Percentiles rank a stretch among this genome's conserved stretches.
These are phyloP conservation scores for Syncephalastrum contaminatum DNA, from an alignment of 371 early-diverging fungal species.

Conservation along the genomic window DNA sequence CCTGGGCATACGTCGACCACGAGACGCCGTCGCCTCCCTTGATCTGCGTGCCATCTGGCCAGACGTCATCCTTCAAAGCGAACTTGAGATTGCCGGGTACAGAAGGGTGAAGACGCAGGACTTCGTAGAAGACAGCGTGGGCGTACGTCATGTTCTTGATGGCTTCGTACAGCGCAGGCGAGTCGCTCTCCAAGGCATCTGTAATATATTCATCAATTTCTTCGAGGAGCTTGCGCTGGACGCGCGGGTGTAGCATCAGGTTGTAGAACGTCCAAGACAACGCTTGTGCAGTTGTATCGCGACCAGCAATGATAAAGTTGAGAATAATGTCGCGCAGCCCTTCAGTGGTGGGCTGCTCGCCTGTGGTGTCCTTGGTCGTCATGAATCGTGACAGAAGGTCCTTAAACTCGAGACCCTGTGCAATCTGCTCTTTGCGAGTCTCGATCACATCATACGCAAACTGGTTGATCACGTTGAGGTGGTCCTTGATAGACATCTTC, in stretches of 20 bases:
- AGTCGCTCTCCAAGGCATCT: conserved; percentile 21
- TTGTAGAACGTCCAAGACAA: conserved; percentile 71
- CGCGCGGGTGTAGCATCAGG: conserved; percentile 52
- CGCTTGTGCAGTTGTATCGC: conserved; percentile 75
- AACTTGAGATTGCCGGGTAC: conserved; percentile 69
- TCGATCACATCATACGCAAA: conserved; percentile 51
- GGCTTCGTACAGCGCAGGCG: conserved; percentile 38
- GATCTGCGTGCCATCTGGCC: conserved; percentile 68
- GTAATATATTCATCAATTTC: conserved; percentile 49
- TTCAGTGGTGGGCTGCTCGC: conserved; percentile 45
- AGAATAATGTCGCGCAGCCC: conserved; percentile 65
- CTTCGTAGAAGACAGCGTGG: conserved; percentile 65
- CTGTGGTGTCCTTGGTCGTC: conserved; percentile 53
- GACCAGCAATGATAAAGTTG: conserved; percentile 68
- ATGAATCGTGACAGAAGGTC: conserved; percentile 67
- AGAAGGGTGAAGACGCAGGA: conserved; percentile 70
- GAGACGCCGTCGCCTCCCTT: conserved; percentile 53
- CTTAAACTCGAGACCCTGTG: conserved; percentile 38
- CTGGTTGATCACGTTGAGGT: conserved; percentile 42
- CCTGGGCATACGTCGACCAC: conserved; percentile 55
- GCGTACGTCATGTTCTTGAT: conserved; percentile 56
- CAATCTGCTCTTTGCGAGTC: conserved; percentile 38
- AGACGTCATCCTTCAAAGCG: conserved; percentile 65
- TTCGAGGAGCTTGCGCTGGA: conserved; percentile 53
- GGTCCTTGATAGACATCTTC: conserved; percentile 37